Conservation (phyloP, 768 basidiomycete genomes). For the Suillus placidus region DNA sequence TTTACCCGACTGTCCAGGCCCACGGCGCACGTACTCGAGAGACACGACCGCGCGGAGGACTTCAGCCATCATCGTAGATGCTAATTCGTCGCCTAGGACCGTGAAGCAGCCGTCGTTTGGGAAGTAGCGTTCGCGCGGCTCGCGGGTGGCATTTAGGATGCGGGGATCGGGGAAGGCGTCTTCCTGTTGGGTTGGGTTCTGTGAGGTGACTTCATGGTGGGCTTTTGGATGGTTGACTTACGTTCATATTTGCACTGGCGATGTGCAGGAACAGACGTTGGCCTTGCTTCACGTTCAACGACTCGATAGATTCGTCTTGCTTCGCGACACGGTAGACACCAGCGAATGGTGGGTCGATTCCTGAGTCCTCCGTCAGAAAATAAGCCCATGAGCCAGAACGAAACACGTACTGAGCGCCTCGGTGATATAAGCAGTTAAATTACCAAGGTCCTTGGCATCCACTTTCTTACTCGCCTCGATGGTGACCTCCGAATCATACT, state of each 20-base stretch:
- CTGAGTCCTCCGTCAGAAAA: slow-evolving; percentile 37
- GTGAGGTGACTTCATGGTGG: neutral
- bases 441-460: slow-evolving; percentile 38
- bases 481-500: slow-evolving; percentile 42
- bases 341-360: slow-evolving; percentile 72
- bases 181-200: slow-evolving; percentile 37
- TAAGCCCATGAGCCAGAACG: neutral
- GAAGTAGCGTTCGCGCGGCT: slow-evolving; percentile 47
- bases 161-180: slow-evolving; percentile 53
- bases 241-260: slow-evolving; percentile 56
- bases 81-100: slow-evolving; percentile 55
- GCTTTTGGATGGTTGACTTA: slow-evolving; percentile 37
- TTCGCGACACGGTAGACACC: slow-evolving; percentile 63
- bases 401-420: slow-evolving; percentile 70
- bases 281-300: slow-evolving; percentile 44
- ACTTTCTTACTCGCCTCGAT: slow-evolving; percentile 29
- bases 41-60: slow-evolving; percentile 67
- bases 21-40: slow-evolving; percentile 60
- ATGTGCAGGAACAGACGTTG: slow-evolving; percentile 68
- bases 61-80: slow-evolving; percentile 60
- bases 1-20: slow-evolving; percentile 66
- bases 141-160: slow-evolving; percentile 47
- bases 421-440: slow-evolving; percentile 57
- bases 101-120: slow-evolving; percentile 51
- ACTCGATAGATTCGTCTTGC: slow-evolving; percentile 47